phyloP scores from a whole-genome alignment of 148 eudicot species.

The Silene uniflora region DNA sequence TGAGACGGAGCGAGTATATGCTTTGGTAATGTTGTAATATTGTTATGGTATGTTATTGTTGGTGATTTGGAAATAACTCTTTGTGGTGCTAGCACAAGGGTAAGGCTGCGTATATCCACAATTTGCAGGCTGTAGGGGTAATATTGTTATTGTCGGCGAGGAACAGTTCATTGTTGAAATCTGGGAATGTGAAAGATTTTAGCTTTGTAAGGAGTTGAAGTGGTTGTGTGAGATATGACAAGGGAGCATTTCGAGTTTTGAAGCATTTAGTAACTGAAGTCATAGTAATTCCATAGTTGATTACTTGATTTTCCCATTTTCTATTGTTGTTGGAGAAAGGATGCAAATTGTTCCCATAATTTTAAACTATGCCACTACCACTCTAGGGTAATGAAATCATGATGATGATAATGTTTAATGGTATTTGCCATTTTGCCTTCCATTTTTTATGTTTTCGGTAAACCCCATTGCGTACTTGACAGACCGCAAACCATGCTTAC shows the following conservation, averaged over 20 bases:
- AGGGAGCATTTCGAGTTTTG: not conserved
- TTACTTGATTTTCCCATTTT: not conserved
- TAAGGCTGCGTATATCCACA: too few species aligned
- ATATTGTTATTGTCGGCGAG: not conserved
- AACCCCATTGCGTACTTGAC: not conserved
- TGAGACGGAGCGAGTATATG: too few species aligned
- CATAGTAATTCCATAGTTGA: too few species aligned
- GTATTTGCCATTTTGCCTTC: too few species aligned
- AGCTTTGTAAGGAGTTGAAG: not conserved
- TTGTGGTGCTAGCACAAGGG: too few species aligned
- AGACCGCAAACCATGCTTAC: not conserved
- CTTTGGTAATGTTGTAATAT: too few species aligned
- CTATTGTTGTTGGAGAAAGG: not conserved
- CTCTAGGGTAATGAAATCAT: not conserved
- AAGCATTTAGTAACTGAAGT: too few species aligned
- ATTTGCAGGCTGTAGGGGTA: too few species aligned
- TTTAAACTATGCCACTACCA: not conserved
- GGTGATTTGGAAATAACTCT: too few species aligned
- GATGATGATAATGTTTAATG: not conserved
- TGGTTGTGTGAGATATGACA: too few species aligned
- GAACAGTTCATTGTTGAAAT: conserved; percentile 6
- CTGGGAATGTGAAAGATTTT: conserved; percentile 3
- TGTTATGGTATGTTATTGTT: too few species aligned
- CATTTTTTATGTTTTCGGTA: not conserved
- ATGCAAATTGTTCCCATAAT: not conserved